These are phyloP conservation scores for Colletotrichum sp. DNA, from an alignment of 2,329 filamentous ascomycete species.

Conservation along the genomic window DNA sequence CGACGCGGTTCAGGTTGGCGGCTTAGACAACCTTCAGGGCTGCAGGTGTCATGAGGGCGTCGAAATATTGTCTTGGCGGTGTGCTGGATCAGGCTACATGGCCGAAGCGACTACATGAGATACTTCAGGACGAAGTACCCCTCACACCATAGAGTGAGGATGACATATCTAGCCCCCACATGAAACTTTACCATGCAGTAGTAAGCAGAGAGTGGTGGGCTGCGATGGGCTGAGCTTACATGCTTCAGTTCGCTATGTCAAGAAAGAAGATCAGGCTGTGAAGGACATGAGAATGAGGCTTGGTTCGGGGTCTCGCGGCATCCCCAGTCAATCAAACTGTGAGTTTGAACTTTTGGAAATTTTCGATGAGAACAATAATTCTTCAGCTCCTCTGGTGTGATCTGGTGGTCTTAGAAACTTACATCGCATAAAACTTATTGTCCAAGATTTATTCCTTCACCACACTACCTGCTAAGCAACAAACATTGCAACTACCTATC, in stretches of 20 bases:
- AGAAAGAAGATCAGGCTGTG: not conserved
- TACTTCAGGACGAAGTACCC: not conserved
- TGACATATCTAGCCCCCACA: not conserved
- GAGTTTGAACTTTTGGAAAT: not conserved
- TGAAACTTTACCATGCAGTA: not conserved
- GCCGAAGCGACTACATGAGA: not conserved
- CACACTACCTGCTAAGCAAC: not conserved
- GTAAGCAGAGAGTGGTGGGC: not conserved
- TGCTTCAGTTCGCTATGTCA: not conserved
- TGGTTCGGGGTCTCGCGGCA: not conserved
- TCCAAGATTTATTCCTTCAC: not conserved
- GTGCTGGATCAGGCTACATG: not conserved
- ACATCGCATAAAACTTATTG: not conserved
- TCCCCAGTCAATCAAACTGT: not conserved
- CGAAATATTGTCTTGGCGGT: not conserved
- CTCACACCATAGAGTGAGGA: not conserved
- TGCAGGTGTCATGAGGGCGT: not conserved
- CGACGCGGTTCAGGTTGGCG: not conserved
- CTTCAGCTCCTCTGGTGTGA: not conserved
- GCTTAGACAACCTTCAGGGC: not conserved
- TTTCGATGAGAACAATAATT: not conserved
- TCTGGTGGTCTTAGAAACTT: not conserved
- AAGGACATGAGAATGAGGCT: not conserved
- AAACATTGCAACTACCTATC: not conserved
- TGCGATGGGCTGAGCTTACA: not conserved